A percentile compares a stretch with the other conserved stretches of the same genome.
Evolutionary conservation across 2,329 filamentous ascomycete species (phyloP).

Genomic region (Aotearoamyces nothofagi): DNA sequence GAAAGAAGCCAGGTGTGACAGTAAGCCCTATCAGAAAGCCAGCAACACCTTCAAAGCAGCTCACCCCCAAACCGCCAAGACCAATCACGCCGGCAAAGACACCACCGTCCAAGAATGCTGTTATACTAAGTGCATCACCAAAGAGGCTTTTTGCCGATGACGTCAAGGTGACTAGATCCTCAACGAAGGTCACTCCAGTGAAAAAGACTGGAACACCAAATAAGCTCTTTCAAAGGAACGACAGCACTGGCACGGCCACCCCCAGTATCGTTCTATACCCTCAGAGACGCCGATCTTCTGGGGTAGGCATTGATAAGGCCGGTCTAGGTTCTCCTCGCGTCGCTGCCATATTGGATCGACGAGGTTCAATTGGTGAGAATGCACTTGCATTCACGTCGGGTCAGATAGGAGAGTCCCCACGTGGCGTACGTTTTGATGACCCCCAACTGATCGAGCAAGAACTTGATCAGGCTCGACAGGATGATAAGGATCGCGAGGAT

Average conservation of each 20-base stretch:
- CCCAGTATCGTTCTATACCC: conserved; percentile 51
- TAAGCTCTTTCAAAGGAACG: conserved; percentile 37
- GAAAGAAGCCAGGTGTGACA: conserved; percentile 11
- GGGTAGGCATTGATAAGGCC: conserved; percentile 51
- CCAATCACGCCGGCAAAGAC: conserved; percentile 33
- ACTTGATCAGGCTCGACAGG: conserved; percentile 43
- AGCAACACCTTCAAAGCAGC: conserved; percentile 22
- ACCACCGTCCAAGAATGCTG: conserved; percentile 29
- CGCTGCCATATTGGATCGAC: conserved; percentile 53
- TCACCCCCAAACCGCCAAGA: conserved; percentile 27
- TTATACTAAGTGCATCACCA: conserved; percentile 30
- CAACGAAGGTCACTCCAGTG: too few relatives aligned
- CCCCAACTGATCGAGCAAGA: conserved; percentile 46
- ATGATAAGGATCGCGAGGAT: conserved; percentile 46
- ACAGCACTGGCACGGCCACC: conserved; percentile 37
- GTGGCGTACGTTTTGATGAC: conserved; percentile 45
- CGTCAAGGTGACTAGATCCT: conserved; percentile 21
- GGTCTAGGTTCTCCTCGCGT: conserved; percentile 66
- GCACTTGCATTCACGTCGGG: conserved; percentile 47
- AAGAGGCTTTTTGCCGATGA: conserved; percentile 28
- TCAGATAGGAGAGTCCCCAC: background rate
- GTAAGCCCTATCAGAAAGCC: conserved; percentile 19
- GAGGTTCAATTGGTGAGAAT: conserved; percentile 55
- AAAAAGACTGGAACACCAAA: conserved; percentile 21
- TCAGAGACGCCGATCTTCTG: conserved; percentile 43